A percentile compares a stretch with the other conserved stretches of the same genome.
phyloP scores from a whole-genome alignment of 805 yeast species.

The Wickerhamomyces chaumierensis region DNA sequence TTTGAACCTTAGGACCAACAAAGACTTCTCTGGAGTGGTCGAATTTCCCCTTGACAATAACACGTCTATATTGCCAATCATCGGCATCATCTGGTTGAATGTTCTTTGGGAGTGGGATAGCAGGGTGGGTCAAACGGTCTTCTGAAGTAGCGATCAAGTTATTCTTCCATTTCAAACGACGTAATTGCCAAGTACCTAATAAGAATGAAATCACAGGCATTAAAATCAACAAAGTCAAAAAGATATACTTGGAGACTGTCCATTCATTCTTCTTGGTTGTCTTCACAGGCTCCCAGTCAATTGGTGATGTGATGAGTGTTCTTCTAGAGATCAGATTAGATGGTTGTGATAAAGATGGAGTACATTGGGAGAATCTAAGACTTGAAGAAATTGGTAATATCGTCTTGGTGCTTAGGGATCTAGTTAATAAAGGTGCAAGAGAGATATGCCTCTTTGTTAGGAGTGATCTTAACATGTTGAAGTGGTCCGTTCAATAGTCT shows the following conservation, averaged over 20 bases:
- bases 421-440: background rate
- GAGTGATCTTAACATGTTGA: background rate
- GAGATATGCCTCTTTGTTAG: background rate
- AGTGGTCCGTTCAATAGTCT: too few relatives aligned
- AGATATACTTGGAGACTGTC: constrained; percentile 20
- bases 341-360: background rate
- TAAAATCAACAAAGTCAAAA: constrained; percentile 33
- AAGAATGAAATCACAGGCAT: constrained; percentile 85
- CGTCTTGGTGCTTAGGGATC: background rate
- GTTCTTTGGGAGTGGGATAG: constrained; percentile 61
- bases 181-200: constrained; percentile 89
- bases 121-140: constrained; percentile 62
- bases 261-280: constrained; percentile 26
- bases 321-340: constrained; percentile 2
- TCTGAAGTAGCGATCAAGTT: constrained; percentile 74
- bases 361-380: background rate
- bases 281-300: constrained; percentile 78
- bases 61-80: constrained; percentile 75
- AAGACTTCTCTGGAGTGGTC: constrained; percentile 80
- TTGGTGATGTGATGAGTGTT: constrained; percentile 50
- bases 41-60: constrained; percentile 65
- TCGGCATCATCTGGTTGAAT: constrained; percentile 52
- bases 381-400: background rate
- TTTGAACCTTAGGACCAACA: constrained; percentile 78
- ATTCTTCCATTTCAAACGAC: constrained; percentile 80